Base-by-base conservation (phyloP, 2,329 filamentous ascomycete genomes). In the Aspergillus jensenii region DNA sequence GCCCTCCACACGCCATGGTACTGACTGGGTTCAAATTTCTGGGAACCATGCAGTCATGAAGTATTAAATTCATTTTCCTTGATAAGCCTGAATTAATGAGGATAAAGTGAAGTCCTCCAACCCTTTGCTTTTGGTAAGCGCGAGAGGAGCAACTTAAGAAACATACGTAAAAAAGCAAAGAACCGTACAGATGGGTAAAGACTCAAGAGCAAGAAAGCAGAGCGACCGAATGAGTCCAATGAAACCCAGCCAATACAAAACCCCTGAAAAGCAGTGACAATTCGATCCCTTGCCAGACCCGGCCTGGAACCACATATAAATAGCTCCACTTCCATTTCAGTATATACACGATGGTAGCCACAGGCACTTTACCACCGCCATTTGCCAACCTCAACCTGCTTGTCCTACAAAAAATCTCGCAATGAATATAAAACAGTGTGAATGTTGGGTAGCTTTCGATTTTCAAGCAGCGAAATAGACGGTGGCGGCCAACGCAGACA, bases 401-500 rank as follows among this genome's bases (percentile, higher is more conserved):
- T 11, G 17, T 25, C 35, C 19, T 43, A 37, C 7, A 31, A 31
- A 31, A 31, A 31, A 9, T 9, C 25, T 3, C 27, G 27, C 8
- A 37, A 5, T 6, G 35, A 37, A 14, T 37, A 37, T n/a, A 14
- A 31, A 43, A n/a, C 27, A 31, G 25, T 12, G 31, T 12, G 19
- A 46, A 33, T 23, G n/a, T 17, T 52, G n/a, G 17, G 6, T 12
- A 21, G 9, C 27, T 44, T 40, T 27, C 19, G 23, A 6, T 9
- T 27, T 41, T 57, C 47, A 61, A 17, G 49, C 54, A 14, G 47
- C 56, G n/a, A 63, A 45, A 44, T 60, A 61, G 15, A 64, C 55
- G 17, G 64, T 31, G 39, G 55, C 47, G 27, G 49, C 59, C 15
- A 59, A 47, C 6, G 55, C 53, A 11, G 58, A 61, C 19, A 67